phyloP scores from a whole-genome alignment of 352 stramenopile genomes.

The Pilasporangium apinafurcum region DNA sequence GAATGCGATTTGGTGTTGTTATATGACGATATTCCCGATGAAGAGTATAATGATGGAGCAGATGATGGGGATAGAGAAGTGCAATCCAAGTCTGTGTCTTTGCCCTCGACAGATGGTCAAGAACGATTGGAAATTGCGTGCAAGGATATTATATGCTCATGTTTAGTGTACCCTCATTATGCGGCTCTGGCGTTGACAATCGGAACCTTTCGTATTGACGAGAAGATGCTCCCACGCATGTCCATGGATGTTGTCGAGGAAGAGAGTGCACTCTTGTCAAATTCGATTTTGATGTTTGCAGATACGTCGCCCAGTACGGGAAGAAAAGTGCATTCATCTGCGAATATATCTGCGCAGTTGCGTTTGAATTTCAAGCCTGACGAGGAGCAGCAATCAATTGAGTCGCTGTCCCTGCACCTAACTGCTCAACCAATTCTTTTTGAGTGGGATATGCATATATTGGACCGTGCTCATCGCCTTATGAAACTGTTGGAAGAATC shows the following conservation, averaged over 20 bases:
- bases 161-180: constrained; percentile 51
- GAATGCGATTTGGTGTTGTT: constrained; percentile 67
- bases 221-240: constrained; percentile 74
- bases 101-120: constrained; percentile 55
- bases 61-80: constrained; percentile 27
- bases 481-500: constrained; percentile 71
- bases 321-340: constrained; percentile 53
- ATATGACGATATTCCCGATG: constrained; percentile 76
- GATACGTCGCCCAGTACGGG: constrained; percentile 52
- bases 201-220: constrained; percentile 53
- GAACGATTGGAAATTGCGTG: constrained; percentile 60
- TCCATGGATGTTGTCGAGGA: constrained; percentile 62
- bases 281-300: constrained; percentile 48
- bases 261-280: constrained; percentile 54
- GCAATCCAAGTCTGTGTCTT: constrained; percentile 15
- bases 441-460: constrained; percentile 85
- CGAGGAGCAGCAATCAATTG: constrained; percentile 14
- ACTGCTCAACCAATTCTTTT: constrained; percentile 70
- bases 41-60: no score
- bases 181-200: constrained; percentile 45
- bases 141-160: constrained; percentile 69
- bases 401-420: constrained; percentile 52
- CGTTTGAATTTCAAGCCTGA: constrained; percentile 49
- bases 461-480: constrained; percentile 68
- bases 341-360: constrained; percentile 62